Evolutionary conservation across 2,329 filamentous ascomycete genomes (phyloP), one percentile per base, ranked within the genome.

Genomic region (Sporothrix sp.): DNA sequence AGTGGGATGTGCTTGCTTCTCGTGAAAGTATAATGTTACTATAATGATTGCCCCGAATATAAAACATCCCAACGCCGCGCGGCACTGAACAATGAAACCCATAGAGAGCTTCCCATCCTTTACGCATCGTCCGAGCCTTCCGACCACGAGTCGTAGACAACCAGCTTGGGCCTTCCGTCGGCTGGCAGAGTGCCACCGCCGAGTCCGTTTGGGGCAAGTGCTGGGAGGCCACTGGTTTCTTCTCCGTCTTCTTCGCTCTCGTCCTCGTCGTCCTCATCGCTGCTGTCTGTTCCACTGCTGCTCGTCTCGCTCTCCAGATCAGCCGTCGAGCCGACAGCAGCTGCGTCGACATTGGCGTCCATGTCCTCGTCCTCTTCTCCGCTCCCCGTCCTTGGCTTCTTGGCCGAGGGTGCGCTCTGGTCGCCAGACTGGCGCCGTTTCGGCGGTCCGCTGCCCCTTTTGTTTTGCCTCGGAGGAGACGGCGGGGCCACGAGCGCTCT

Each of bases 71-170:
- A n/a, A n/a, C n/a, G n/a, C n/a, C n/a, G n/a, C n/a, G n/a, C n/a
- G n/a, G n/a, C n/a, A n/a, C n/a, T n/a, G n/a, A n/a, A n/a, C n/a
- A n/a, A n/a, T n/a, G n/a, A n/a, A n/a, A n/a, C n/a, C n/a, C n/a
- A n/a, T n/a, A n/a, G n/a, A n/a, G n/a, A n/a, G 21, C 20, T 8
- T 7, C 23, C 8, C 11, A 21, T 20, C 11, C 10, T 9, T 10
- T 27, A 50, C 49, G 53, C 55, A 4, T 52, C 46, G 14, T 39
- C 54, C 1, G 55, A 57, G 3, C 50, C 57, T 39, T 58, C 57
- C 1, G 57, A 58, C 56, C 56, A 58, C 9, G 57, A 58, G 20
- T 58, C 57, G 48, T 58, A 58, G 20, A 57, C 57, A 27, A 58
- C 57, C 30, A 58, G 48, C 10, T 54, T 54, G 8, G 25, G 14